Evolutionary conservation across 139 green algal species (phyloP).

Genomic region (Diplosphaera chodatii): DNA sequence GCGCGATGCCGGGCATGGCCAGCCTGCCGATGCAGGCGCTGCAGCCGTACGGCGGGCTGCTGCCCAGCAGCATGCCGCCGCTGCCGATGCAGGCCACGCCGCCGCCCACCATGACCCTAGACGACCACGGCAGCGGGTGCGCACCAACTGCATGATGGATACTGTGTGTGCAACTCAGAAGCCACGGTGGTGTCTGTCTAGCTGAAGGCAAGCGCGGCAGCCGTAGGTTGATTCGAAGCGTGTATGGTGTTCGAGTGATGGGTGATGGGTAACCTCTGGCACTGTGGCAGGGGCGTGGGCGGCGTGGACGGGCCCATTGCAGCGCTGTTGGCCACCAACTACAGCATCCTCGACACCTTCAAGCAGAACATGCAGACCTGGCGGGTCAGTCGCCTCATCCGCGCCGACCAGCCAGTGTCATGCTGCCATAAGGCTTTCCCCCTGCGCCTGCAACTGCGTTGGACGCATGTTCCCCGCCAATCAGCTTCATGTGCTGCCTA

Average conservation of each 20-base stretch:
- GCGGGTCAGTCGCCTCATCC: too few relatives aligned
- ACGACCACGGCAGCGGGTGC: neutral
- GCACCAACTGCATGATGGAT: too few relatives aligned
- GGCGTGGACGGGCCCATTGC: conserved; percentile 18
- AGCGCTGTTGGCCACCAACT: conserved; percentile 52
- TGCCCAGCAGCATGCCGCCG: neutral
- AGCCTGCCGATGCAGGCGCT: neutral
- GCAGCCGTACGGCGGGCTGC: neutral
- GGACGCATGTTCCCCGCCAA: too few relatives aligned
- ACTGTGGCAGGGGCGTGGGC: neutral
- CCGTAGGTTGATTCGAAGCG: too few relatives aligned
- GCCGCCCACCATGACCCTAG: neutral
- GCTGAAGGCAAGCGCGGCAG: too few relatives aligned
- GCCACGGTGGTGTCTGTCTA: too few relatives aligned
- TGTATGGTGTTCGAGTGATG: too few relatives aligned
- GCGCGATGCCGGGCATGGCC: neutral
- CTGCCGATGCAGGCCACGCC: neutral
- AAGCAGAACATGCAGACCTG: conserved; percentile 42
- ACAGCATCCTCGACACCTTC: conserved; percentile 54
- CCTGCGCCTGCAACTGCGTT: too few relatives aligned
- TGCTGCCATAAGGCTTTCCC: too few relatives aligned
- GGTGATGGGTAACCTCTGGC: neutral
- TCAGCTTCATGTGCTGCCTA: too few relatives aligned
- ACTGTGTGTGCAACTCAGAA: too few relatives aligned
- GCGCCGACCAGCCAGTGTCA: too few relatives aligned